These are phyloP conservation scores for Trametes polyzona DNA, from an alignment of 1,284 basidiomycete species.

Conservation along the genomic window DNA sequence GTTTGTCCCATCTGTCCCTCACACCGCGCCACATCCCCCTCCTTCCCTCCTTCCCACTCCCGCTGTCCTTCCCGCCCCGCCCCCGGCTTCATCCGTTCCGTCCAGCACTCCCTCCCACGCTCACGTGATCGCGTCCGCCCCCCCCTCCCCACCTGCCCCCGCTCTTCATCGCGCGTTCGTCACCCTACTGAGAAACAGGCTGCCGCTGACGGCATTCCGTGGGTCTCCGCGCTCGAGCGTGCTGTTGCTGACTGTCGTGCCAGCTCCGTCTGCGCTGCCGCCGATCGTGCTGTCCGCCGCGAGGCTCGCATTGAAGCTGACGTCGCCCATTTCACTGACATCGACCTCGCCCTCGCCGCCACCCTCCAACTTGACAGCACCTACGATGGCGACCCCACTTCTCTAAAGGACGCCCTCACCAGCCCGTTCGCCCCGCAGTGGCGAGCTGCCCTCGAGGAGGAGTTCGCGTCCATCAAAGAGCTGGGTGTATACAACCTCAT, in stretches of 20 bases:
- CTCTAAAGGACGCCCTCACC: conserved; percentile 29
- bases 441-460: conserved; percentile 23
- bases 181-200: not conserved
- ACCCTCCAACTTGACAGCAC: conserved; percentile 12
- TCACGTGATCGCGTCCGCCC: not conserved
- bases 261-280: not conserved
- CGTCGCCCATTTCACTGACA: not conserved
- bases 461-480: conserved; percentile 13
- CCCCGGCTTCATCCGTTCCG: not conserved
- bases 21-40: not conserved
- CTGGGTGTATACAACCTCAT: conserved; percentile 21
- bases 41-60: not conserved
- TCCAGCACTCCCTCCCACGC: not conserved
- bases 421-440: conserved; percentile 30
- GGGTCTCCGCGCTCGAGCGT: not conserved
- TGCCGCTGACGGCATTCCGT: not conserved
- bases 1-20: not conserved
- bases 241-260: conserved; percentile 1
- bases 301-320: not conserved
- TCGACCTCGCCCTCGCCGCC: conserved; percentile 2
- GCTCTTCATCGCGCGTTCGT: not conserved
- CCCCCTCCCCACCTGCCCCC: not conserved
- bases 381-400: conserved; percentile 30
- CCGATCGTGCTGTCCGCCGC: not conserved
- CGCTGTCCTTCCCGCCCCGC: not conserved